Percentiles rank a stretch among this genome's conserved stretches.
Evolutionary conservation across 2,329 filamentous ascomycete species (phyloP).

Genomic region (Fusarium neocosmosporiellum): DNA sequence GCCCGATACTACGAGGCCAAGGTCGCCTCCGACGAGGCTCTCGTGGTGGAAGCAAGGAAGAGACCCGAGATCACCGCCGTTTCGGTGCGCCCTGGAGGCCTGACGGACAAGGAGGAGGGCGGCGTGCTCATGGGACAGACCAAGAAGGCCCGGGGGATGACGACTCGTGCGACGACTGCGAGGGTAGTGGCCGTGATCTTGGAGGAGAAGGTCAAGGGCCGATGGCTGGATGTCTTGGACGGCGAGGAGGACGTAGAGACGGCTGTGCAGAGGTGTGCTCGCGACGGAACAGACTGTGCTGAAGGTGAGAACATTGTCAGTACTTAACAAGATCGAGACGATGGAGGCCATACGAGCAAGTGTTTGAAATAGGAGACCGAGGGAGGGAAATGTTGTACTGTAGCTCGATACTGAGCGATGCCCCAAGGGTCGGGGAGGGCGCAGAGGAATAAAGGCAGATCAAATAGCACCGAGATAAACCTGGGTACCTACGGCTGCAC

Average conservation of each 20-base stretch:
- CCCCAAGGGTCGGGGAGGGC: background rate
- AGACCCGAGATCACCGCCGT: constrained; percentile 55
- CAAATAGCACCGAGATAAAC: background rate
- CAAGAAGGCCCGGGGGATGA: constrained; percentile 49
- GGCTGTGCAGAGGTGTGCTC: constrained; percentile 38
- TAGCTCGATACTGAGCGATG: background rate
- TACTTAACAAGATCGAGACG: constrained; percentile 2
- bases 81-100: constrained; percentile 59
- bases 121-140: constrained; percentile 56
- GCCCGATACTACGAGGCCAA: constrained; percentile 66
- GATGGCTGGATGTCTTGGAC: constrained; percentile 64
- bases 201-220: constrained; percentile 55
- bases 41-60: constrained; percentile 57
- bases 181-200: constrained; percentile 60
- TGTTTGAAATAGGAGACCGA: background rate
- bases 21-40: constrained; percentile 63
- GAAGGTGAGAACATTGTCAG: constrained; percentile 37
- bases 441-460: background rate
- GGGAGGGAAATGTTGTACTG: background rate
- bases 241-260: constrained; percentile 55
- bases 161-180: constrained; percentile 68
- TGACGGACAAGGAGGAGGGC: constrained; percentile 59
- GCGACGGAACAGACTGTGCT: constrained; percentile 37
- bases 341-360: background rate
- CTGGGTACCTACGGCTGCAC: background rate